Evolutionary conservation across 1,284 basidiomycete species (phyloP), one percentile per base, ranked within the genome.

Genomic region (Earliella scabrosa): DNA sequence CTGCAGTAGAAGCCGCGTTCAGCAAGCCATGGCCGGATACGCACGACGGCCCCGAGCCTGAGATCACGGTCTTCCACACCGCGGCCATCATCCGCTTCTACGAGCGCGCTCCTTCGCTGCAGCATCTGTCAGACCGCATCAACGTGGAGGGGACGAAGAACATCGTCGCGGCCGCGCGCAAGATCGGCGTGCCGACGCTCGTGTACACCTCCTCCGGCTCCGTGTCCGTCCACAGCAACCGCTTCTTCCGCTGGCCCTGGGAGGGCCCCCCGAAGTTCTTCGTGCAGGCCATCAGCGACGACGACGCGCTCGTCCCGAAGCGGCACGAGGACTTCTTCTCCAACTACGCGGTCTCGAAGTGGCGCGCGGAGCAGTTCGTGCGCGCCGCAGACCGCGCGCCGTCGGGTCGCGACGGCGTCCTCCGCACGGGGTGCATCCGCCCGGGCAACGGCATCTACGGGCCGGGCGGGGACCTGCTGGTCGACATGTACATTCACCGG

Each of bases 361-460:
- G 71, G 16, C 68, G 71, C 10, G 86, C 78, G 0, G 88, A 90
- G 66, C 59, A 64, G 20, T 64, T 78, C n/a, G 84, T 90, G 2
- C 74, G 83, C n/a, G 72, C 67, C 0, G 82, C 85, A 0, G 80
- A 89, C 57, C 73, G 72, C 27, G 70, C 77, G 6, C 58, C 68
- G 1, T 74, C 79, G 1, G 74, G 66, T n/a, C n/a, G n/a, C 13
- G 52, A 31, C 5, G 67, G 69, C 24, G 66, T 75, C 9, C 66
- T 92, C 31, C 77, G 83, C 45, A 91, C 88, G 7, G 89, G 89
- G 0, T 85, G 82, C 59, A 75, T 92, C 36, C 81, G 90, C 14
- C 89, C 90, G 3, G 88, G 88, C 0, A 91, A 91, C 60, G 88
- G 86, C 0, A 72, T 90, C 1, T 91, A 82, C 67, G 89, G 88